Conservation (phyloP, 1,284 basidiomycete species). For the Ganoderma boninense region DNA sequence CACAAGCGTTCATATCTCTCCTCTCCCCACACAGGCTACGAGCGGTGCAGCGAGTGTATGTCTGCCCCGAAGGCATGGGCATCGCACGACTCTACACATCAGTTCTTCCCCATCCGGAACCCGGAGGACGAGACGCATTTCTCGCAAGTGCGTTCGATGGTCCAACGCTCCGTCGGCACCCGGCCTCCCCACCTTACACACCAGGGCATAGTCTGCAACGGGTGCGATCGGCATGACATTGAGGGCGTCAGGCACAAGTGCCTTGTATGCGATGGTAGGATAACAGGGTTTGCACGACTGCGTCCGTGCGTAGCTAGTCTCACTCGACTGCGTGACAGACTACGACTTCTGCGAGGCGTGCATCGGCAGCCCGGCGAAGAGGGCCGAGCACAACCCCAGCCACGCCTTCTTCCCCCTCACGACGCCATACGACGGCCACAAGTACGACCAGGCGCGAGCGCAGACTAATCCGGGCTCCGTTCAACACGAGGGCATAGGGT, state of each 20-base stretch:
- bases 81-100: slow-evolving; percentile 47
- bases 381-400: slow-evolving; percentile 19
- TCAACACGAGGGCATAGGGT: slow-evolving; percentile 42
- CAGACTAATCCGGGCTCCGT: not conserved
- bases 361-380: slow-evolving; percentile 39
- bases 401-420: slow-evolving; percentile 75
- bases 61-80: slow-evolving; percentile 28
- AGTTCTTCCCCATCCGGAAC: slow-evolving; percentile 70
- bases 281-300: not conserved
- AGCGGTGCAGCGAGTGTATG: slow-evolving; percentile 72
- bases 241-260: slow-evolving; percentile 75
- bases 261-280: slow-evolving; percentile 67
- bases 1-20: not conserved
- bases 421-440: slow-evolving; percentile 49
- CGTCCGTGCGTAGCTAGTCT: too few species aligned
- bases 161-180: not conserved
- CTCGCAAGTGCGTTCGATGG: slow-evolving; percentile 7
- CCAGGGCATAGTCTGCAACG: slow-evolving; percentile 61
- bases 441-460: slow-evolving; percentile 35
- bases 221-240: slow-evolving; percentile 54
- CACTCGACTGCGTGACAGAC: slow-evolving; percentile 20
- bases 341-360: slow-evolving; percentile 77
- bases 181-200: slow-evolving; percentile 34
- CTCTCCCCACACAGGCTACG: slow-evolving; percentile 58
- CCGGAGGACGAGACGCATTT: slow-evolving; percentile 46